Percentiles rank a stretch among this genome's conserved stretches.
phyloP scores from a whole-genome alignment of 2,329 filamentous ascomycete genomes.

The Colletotrichum euphorbiae region DNA sequence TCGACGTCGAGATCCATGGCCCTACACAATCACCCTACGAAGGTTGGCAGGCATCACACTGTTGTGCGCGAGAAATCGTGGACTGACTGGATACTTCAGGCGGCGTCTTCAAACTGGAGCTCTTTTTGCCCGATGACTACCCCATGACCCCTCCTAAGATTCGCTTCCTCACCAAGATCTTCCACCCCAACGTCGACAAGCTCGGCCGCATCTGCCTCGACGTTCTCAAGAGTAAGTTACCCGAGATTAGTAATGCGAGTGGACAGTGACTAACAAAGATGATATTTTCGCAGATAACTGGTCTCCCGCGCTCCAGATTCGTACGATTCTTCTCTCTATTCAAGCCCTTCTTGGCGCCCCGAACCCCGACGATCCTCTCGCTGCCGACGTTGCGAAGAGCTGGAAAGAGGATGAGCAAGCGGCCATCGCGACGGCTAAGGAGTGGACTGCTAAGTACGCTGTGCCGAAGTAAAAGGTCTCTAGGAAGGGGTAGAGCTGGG shows the following conservation, averaged over 20 bases:
- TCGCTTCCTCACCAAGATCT: constrained; percentile 98
- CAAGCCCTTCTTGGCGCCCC: constrained; percentile 95
- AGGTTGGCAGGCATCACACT: constrained; percentile 64
- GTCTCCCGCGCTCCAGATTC: constrained; percentile 97
- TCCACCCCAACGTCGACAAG: constrained; percentile 99
- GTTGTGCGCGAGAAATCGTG: neutral
- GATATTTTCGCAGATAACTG: constrained; percentile 81
- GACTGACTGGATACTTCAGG: constrained; percentile 51
- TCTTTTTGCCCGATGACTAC: constrained; percentile 98
- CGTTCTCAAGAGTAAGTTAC: constrained; percentile 88
- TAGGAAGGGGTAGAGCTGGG: neutral
- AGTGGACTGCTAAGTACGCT: constrained; percentile 91
- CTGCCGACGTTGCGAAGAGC: constrained; percentile 95
- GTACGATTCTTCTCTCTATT: constrained; percentile 98
- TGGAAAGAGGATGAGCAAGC: constrained; percentile 98
- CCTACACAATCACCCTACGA: constrained; percentile 94
- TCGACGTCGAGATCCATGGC: constrained; percentile 96
- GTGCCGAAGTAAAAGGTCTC: constrained; percentile 52
- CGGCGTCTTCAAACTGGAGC: constrained; percentile 94
- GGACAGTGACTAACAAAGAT: constrained; percentile 20
- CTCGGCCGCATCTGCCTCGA: constrained; percentile 97
- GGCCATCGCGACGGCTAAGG: constrained; percentile 89
- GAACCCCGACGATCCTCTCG: constrained; percentile 98
- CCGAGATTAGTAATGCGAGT: neutral
- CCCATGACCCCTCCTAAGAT: constrained; percentile 99